Conservation (phyloP, 2,329 filamentous ascomycete genomes). For the Aureobasidium namibiae region DNA sequence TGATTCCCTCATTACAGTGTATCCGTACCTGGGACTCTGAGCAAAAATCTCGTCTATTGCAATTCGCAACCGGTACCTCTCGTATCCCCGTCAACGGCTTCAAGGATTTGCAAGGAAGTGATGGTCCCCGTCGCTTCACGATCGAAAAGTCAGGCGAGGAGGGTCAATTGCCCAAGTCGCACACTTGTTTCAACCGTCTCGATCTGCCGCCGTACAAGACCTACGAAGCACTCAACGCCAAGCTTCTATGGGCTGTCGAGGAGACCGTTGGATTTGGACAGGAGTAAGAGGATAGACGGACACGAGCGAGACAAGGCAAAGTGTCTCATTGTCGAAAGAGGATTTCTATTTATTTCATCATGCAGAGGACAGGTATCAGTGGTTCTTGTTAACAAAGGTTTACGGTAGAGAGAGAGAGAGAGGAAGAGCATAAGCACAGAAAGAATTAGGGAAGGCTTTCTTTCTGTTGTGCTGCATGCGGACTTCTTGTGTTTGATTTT, state of each 20-base stretch:
- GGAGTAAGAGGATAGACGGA: slow-evolving; percentile 52
- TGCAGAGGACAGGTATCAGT: not conserved
- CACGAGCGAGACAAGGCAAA: not conserved
- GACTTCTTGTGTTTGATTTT: not conserved
- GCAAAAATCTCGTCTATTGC: slow-evolving; percentile 90
- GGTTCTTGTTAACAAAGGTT: not conserved
- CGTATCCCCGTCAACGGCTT: slow-evolving; percentile 98
- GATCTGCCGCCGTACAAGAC: slow-evolving; percentile 91
- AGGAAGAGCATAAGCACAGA: not conserved
- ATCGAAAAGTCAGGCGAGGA: slow-evolving; percentile 96
- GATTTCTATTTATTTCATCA: not conserved
- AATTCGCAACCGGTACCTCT: slow-evolving; percentile 95
- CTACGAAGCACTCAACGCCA: slow-evolving; percentile 74
- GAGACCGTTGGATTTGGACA: slow-evolving; percentile 98
- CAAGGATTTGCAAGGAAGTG: slow-evolving; percentile 96
- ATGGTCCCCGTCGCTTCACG: slow-evolving; percentile 89
- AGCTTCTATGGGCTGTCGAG: slow-evolving; percentile 93
- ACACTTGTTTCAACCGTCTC: slow-evolving; percentile 97
- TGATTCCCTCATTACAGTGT: slow-evolving; percentile 39
- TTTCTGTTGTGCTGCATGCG: not conserved
- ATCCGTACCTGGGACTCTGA: slow-evolving; percentile 96
- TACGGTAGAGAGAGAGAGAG: not conserved
- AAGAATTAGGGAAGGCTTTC: not conserved
- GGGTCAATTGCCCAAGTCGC: slow-evolving; percentile 85
- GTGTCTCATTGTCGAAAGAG: not conserved